Base-by-base conservation (phyloP, 2,329 filamentous ascomycete genomes). In the Fusarium paranaense region DNA sequence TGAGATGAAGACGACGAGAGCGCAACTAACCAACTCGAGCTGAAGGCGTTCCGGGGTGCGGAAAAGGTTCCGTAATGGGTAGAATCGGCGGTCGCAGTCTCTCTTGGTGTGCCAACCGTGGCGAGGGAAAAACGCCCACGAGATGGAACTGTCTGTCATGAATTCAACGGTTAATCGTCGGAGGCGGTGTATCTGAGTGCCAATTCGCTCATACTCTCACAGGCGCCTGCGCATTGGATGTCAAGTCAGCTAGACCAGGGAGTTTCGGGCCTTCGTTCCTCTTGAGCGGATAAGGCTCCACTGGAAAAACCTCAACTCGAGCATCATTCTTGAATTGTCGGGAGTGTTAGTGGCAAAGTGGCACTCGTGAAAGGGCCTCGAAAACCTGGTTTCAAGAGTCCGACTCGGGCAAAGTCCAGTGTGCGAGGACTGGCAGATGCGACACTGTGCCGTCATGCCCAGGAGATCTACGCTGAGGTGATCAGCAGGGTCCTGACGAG, bases 401-500 rank as follows among this genome's bases (percentile, higher is more conserved):
- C 27, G 14, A 65, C 62, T 67, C 57, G 60, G 72, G 57, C 35
- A 74, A 62, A 58, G 57, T 70, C 47, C 57, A 63, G 61, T 38
- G 67, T 62, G 45, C 32, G 27, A 47, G 22, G 47, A 56, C 22
- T 22, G 27, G 16, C 22, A 47, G 42, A 59, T 59, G 62, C 54
- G 30, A 65, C 62, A 60, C 62, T 50, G 62, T 67, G 65, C 65
- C 65, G 68, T 65, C 56, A 61, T 62, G 40, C 18, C 60, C 40
- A 33, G 62, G 57, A 69, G 73, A 76, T 76, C 64, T 76, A 67
- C 62, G 62, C 54, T 59, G 66, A 64, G 64, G 59, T 76, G 73
- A 75, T 75, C 73, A 75, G 70, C 72, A 74, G 72, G 73, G 73
- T 75, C 73, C 61, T 47, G 30, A 56, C 60, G 65, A 58, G 57